Evolutionary conservation across 192 early-diverging fungal genomes (phyloP).

Genomic region (Backusella tarrabulga): DNA sequence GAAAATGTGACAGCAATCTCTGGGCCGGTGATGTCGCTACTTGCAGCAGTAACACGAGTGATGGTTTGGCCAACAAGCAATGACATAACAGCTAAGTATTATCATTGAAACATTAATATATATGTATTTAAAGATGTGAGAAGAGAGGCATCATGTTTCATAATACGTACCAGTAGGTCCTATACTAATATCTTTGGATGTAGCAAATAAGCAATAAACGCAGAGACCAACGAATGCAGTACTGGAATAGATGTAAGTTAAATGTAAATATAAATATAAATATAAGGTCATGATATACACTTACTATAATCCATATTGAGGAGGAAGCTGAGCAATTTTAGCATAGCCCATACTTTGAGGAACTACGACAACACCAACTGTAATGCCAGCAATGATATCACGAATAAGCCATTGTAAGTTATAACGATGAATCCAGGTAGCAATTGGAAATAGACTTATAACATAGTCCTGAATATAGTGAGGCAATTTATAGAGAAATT

Average conservation of each 20-base stretch:
- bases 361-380: conserved; percentile 73
- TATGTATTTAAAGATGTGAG: conserved; percentile 8
- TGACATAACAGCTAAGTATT: conserved; percentile 66
- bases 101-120: background rate
- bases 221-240: conserved; percentile 61
- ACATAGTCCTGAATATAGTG: conserved; percentile 23
- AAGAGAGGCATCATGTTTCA: conserved; percentile 24
- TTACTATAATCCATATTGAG: conserved; percentile 74
- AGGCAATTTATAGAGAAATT: conserved; percentile 22
- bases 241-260: background rate
- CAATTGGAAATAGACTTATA: conserved; percentile 31
- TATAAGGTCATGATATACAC: background rate
- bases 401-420: conserved; percentile 46
- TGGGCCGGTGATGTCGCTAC: conserved; percentile 32
- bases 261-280: background rate
- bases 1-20: conserved; percentile 64
- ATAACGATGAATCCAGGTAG: conserved; percentile 36
- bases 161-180: conserved; percentile 44
- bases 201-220: conserved; percentile 66
- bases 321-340: conserved; percentile 62
- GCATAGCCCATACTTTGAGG: conserved; percentile 76
- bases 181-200: conserved; percentile 74
- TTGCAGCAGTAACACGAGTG: conserved; percentile 32
- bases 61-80: conserved; percentile 69
- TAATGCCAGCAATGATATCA: conserved; percentile 68